Evolutionary conservation across 1,139 yeast genomes (phyloP).

Genomic region (Taphrina betulina): DNA sequence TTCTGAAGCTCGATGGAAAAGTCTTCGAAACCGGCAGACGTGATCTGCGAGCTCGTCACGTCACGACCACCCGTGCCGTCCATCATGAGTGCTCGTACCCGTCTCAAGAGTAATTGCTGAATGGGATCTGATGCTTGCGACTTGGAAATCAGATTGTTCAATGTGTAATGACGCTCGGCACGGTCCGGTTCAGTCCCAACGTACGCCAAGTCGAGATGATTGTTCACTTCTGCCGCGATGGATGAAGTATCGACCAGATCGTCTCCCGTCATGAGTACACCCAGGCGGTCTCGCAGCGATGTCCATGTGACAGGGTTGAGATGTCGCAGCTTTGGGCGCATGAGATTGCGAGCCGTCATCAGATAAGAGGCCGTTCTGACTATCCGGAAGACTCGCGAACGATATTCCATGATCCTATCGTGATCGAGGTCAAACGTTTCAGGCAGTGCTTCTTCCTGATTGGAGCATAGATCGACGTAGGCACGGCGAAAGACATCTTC

Average conservation of each 20-base stretch:
- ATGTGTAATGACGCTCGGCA: background rate
- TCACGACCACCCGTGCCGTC: constrained; percentile 3
- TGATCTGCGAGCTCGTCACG: constrained; percentile 4
- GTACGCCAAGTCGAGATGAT: constrained; percentile 8
- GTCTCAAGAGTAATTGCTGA: constrained; percentile 1
- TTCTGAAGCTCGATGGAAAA: constrained; percentile 8
- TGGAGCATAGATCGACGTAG: background rate
- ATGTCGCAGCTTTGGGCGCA: background rate
- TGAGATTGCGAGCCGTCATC: constrained; percentile 7
- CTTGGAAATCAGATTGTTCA: constrained; percentile 4
- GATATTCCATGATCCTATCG: background rate
- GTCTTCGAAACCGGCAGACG: constrained; percentile 14
- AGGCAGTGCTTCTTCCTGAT: background rate
- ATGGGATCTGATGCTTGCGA: background rate
- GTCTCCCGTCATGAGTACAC: background rate
- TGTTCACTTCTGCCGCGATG: constrained; percentile 15
- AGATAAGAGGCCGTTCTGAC: constrained; percentile 6
- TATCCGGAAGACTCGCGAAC: background rate
- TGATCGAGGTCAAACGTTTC: constrained; percentile 21
- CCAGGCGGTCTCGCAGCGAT: constrained; percentile 1
- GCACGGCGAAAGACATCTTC: constrained; percentile 1
- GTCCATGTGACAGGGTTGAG: constrained; percentile 8
- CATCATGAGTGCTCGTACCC: constrained; percentile 6
- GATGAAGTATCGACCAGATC: constrained; percentile 1
- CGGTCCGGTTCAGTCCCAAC: constrained; percentile 8